Base-by-base conservation (phyloP, 2,329 filamentous ascomycete species). In the Colletotrichum sp. region DNA sequence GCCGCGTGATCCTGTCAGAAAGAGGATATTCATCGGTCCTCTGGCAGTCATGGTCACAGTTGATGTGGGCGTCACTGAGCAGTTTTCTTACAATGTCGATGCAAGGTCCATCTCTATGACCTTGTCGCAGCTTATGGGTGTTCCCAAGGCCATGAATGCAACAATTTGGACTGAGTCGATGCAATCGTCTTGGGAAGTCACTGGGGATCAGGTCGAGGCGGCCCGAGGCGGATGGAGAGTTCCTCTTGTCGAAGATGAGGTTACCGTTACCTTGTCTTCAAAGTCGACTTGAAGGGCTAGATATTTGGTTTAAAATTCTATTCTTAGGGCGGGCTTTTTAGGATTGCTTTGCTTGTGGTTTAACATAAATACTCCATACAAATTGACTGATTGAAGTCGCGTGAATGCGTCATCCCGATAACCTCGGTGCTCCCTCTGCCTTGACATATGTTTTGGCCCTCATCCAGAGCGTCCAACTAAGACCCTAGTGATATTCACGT, bases 1-100 rank as follows among this genome's bases (percentile, higher is more conserved):
- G 2, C 43, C 43, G 43, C 43, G 43, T 21, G 43, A 21, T 47
- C 43, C 43, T 47, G 43, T 47, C 4, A 47, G 38, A 12, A 43
- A 47, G 3, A 47, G 12, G 43, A 2, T 21, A n/a, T 47, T 47
- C 43, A 47, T 21, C n/a, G 43, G 43, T 47, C 43, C 11, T 47
- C 43, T 47, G n/a, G 43, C 43, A 21, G 43, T 47, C 43, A 47
- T 21, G n/a, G 4, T 47, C 11, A 47, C 43, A 2, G 43, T 47
- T 1, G 43, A 21, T 47, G 43, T 88, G 69, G 89, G 89, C 0
- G 88, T 88, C 0, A 81, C 84, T 4, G 65, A 68, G 2, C 55
- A 62, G 5, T 55, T 68, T 15, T 68, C 67, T 27, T 71, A 55
- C 24, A 2, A 66, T 8, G 68, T 66, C 13, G 71, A 71, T 21